Evolutionary conservation across 2,329 filamentous ascomycete species (phyloP).

Genomic region (Verticillium klebahnii): DNA sequence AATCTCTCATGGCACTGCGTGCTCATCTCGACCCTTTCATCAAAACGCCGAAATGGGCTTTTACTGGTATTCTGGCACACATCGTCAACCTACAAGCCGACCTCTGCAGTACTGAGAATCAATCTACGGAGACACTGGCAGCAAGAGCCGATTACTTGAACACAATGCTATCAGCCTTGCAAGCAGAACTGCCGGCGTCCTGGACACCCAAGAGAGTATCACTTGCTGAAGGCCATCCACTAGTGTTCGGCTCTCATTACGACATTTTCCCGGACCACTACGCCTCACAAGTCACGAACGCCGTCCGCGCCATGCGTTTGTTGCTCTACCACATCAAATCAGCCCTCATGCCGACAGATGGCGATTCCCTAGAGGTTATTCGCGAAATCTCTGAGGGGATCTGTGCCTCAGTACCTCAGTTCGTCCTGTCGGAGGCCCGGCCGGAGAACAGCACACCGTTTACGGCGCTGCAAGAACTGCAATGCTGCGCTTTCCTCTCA

Average conservation of each 20-base stretch:
- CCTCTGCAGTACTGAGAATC: background rate
- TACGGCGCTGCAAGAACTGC: constrained; percentile 14
- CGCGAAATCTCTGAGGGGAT: no score
- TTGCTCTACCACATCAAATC: constrained; percentile 11
- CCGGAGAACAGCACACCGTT: constrained; percentile 10
- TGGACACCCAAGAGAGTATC: no score
- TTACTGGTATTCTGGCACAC: background rate
- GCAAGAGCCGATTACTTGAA: no score
- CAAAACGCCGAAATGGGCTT: constrained; percentile 3
- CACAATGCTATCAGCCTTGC: no score
- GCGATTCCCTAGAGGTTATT: background rate
- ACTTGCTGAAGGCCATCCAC: background rate
- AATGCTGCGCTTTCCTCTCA: constrained; percentile 13
- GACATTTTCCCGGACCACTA: constrained; percentile 15
- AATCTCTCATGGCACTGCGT: background rate
- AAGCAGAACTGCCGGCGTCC: no score
- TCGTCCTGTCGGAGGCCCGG: background rate
- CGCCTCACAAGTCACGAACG: constrained; percentile 17
- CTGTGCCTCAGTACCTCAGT: no score
- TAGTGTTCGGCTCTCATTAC: constrained; percentile 12
- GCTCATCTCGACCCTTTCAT: constrained; percentile 5
- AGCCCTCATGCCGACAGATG: background rate
- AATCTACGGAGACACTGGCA: no score
- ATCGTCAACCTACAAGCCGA: background rate
- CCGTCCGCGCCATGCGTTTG: constrained; percentile 14